These are phyloP conservation scores for Lippia alba DNA, from an alignment of 305 asterid species.

Conservation along the genomic window DNA sequence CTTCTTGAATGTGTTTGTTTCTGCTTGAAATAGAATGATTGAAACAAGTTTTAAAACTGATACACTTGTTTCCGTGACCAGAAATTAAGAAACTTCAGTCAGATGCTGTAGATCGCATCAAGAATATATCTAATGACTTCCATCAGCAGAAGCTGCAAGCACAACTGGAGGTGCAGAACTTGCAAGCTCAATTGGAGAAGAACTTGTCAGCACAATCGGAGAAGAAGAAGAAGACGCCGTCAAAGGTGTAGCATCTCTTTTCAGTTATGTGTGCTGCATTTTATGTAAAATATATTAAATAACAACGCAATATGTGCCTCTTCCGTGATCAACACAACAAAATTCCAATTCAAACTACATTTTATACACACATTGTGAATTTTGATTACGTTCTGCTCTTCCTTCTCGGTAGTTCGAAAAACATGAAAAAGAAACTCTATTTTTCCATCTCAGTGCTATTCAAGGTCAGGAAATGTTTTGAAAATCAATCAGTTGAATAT, in stretches of 20 bases:
- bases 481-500: not conserved
- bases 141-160: slow-evolving; percentile 39
- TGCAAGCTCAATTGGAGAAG: slow-evolving; percentile 42
- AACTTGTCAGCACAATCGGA: not conserved
- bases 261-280: no score
- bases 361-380: not conserved
- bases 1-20: no score
- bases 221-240: not conserved
- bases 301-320: no score
- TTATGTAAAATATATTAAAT: no score
- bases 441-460: not conserved
- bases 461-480: not conserved
- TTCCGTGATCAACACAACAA: no score
- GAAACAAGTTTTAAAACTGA: slow-evolving; percentile 1
- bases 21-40: not conserved
- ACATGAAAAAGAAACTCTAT: not conserved
- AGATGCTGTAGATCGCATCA: slow-evolving; percentile 54
- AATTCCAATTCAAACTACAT: no score
- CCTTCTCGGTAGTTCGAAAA: not conserved
- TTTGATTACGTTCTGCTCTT: not conserved
- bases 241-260: no score
- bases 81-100: slow-evolving; percentile 54
- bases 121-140: slow-evolving; percentile 52
- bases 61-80: slow-evolving; percentile 26
- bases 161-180: slow-evolving; percentile 24